Evolutionary conservation across 306 rosid genomes (phyloP), one percentile per base, ranked within the genome.

Genomic region (Prunus fruticosa): DNA sequence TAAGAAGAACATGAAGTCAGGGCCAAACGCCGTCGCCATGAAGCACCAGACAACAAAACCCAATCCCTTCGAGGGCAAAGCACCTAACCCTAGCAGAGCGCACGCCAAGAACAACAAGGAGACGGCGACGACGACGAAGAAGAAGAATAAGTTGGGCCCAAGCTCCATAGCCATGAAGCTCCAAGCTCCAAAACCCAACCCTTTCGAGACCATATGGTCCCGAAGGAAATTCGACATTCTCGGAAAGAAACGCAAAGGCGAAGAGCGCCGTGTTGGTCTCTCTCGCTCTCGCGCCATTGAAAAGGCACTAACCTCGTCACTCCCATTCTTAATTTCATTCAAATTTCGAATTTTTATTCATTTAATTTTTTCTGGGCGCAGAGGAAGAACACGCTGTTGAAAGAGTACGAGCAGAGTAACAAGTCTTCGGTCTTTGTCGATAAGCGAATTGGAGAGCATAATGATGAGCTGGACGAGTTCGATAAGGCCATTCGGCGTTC

Each of bases 201-300:
- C 97, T 3, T 95, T 95, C 80, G 98, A 92, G 77, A 86, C 88
- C 7, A 90, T 95, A 19, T 88, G 97, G 97, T 85, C 97, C 15
- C 84, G 88, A 0, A 70, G 91, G 56, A 95, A 95, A 73, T 95
- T 95, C 76, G 93, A 92, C 20, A 77, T 90, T 3, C 80, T 95
- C 10, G 98, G 97, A 0, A 89, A 90, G 84, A 95, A 92, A 74
- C 96, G 92, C 50, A 95, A 89, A 77, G 98, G 97, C 13, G 98
- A 95, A 62, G 79, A 89, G 69, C 89, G 84, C 20, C 93, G 98
- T 22, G 18, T 83, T 11, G 98, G 98, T 45, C 84, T 79, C 3
- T 89, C 93, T 53, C 98, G 98, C 74, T 90, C 97, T 15, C 70
- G 41, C 0, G 97, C 89, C 30, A 82, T 90, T 18, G 87, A 95